Evolutionary conservation across 192 early-diverging fungal species (phyloP).

Genomic region (Coemansia sp.): DNA sequence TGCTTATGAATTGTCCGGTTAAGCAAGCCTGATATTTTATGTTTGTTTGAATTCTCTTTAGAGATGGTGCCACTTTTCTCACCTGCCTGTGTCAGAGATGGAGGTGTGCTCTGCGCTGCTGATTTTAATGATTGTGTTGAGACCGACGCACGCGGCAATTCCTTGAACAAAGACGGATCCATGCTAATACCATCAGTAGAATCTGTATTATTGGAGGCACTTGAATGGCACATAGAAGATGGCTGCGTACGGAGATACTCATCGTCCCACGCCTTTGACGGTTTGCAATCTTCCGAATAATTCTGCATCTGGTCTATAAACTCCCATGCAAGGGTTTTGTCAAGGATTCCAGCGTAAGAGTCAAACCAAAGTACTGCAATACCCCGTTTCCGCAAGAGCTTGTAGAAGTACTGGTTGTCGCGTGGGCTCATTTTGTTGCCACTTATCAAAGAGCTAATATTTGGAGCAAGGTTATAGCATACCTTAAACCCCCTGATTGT

Average conservation of each 20-base stretch:
- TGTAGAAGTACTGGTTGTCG: conserved; percentile 37
- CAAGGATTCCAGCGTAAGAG: conserved; percentile 22
- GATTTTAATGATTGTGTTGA: too few species aligned
- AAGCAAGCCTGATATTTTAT: too few species aligned
- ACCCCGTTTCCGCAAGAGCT: conserved; percentile 24
- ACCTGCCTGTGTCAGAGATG: too few species aligned
- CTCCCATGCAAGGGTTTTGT: conserved; percentile 31
- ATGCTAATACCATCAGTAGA: not conserved
- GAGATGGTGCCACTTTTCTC: too few species aligned
- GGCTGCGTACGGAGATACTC: conserved; percentile 5
- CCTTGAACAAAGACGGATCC: too few species aligned
- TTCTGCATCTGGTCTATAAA: conserved; percentile 18
- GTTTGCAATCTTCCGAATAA: not conserved
- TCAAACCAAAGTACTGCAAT: conserved; percentile 51
- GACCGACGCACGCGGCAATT: too few species aligned
- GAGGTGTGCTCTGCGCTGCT: too few species aligned
- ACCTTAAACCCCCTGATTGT: conserved; percentile 31
- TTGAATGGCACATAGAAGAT: not conserved
- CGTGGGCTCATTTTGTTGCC: conserved; percentile 18
- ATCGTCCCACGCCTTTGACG: not conserved
- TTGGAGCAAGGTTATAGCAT: conserved; percentile 44
- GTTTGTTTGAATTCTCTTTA: too few species aligned
- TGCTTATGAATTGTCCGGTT: too few species aligned
- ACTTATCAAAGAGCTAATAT: conserved; percentile 47
- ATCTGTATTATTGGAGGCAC: not conserved